Evolutionary conservation across 257 asterid genomes (phyloP), one percentile per base, ranked within the genome.

Genomic region (Petunia secreta): DNA sequence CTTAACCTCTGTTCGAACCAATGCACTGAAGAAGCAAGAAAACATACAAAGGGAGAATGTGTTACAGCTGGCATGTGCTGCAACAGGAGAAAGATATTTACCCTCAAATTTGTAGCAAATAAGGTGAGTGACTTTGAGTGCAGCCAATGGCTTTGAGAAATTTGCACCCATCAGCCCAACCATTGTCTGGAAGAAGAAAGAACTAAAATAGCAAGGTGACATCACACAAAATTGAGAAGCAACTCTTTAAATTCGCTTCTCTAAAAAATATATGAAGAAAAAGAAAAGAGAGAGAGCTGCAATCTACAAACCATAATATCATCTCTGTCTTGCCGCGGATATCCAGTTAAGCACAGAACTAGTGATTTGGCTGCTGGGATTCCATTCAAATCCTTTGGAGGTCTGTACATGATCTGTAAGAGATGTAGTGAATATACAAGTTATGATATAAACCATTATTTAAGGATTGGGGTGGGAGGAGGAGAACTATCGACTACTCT

Each of bases 81-180:
- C 59, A 80, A 11, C 73, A 38, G 15, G 59, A 76, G 11, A 67
- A 71, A 62, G 52, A 53, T 53, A 65, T 91, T 34, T 69, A 96
- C 99, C 99, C 84, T 93, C 96, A 83, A 92, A 92, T 82, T 96
- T 92, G 94, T 91, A 96, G 93, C 99, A 96, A 87, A 96, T 87
- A 48, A 96, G 92, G 92, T 96, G 99, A 50, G 99, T 96, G 86
- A 92, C 92, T 87, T 86, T 90, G 87, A 75, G 82, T 65, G 97
- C 93, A 41, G 88, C 85, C 91, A 96, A 84, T 63, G 98, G 95
- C 89, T 94, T 96, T 3, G 94, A 91, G 83, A 94, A 94, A 39
- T 10, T 86, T 84, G 98, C 99, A 79, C 99, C 99, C 97, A 94
- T 93, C 88, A 92, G 71, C 81, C 89, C 88, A 77, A 96, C 97